Evolutionary conservation across 129 eudicot species (phyloP), one percentile per base, ranked within the genome.

Genomic region (Pittosporum tobira): DNA sequence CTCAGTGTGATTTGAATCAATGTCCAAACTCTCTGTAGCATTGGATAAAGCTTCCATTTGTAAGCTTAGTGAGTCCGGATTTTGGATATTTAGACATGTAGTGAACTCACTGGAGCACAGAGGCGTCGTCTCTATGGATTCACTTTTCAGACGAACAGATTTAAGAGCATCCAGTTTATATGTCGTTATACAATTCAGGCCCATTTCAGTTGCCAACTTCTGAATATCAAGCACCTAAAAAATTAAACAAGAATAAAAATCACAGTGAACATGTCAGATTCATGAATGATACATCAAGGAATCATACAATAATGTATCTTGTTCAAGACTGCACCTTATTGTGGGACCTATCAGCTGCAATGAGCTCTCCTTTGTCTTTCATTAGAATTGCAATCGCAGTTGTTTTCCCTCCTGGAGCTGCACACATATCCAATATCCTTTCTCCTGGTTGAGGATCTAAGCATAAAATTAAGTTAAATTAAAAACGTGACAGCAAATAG

Each of bases 371-470:
- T 51, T 75, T 73, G 79, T 87, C 99, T 77, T 81, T 81, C 99
- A 93, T 87, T 48, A 87, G 94, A 25, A 84, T 79, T 57, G 96
- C 99, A 57, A 93, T 87, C 52, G 96, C 99, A 38, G 99, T 93
- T 25, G 99, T 93, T 79, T 93, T 93, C 45, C 99, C 99, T 51
- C 99, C 99, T 26, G 99, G 99, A 63, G 99, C 99, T 26, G 99
- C 89, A 78, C 99, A 93, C 99, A 93, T 87, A 68, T 93, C 99
- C 64, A 93, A 70, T 76, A 93, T 75, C 60, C 68, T 79, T 77
- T 93, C 99, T 66, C 96, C 99, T 67, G 73, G 73, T 71, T 93
- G 94, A 63, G 99, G 99, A 75, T 87, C 99, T 87, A 67, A 28
- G 18, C 26, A 71, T 45, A 68, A 8, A 68, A 31, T 64, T 5